A percentile compares a stretch with the other conserved stretches of the same genome.
These are phyloP conservation scores for Dysphania ambrosioides DNA, from an alignment of 148 eudicot genomes.

Conservation along the genomic window DNA sequence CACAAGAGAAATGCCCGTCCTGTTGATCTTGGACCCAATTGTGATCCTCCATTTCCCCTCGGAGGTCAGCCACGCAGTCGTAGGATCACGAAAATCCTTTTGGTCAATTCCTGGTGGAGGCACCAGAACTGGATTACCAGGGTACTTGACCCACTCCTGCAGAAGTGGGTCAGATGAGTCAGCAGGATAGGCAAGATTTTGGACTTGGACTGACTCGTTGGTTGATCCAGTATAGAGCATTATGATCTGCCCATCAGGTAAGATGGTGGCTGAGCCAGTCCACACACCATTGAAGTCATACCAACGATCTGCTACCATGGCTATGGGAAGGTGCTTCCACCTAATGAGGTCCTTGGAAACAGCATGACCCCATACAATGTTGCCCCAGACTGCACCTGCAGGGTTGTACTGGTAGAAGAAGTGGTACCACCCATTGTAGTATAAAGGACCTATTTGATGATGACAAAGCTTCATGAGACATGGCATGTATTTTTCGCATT, in stretches of 20 bases:
- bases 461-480: not conserved
- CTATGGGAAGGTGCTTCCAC: conserved; percentile 68
- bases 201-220: conserved; percentile 58
- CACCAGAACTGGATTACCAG: conserved; percentile 59
- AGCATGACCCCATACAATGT: conserved; percentile 85
- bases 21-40: conserved; percentile 63
- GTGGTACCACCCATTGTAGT: conserved; percentile 82
- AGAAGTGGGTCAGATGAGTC: conserved; percentile 73
- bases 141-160: conserved; percentile 66
- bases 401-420: conserved; percentile 92
- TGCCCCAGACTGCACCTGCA: conserved; percentile 67
- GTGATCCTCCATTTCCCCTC: conserved; percentile 71
- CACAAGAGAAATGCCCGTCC: conserved; percentile 59
- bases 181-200: conserved; percentile 75
- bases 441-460: conserved; percentile 52
- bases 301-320: conserved; percentile 59
- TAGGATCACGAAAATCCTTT: conserved; percentile 73
- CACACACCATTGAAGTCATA: conserved; percentile 74
- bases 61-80: conserved; percentile 64
- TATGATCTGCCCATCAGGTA: conserved; percentile 53
- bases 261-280: conserved; percentile 83
- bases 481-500: not conserved
- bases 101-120: conserved; percentile 62
- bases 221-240: conserved; percentile 83
- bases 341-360: conserved; percentile 63